Evolutionary conservation across 306 rosid genomes (phyloP).

Genomic region (Sphenostylis stenocarpa): DNA sequence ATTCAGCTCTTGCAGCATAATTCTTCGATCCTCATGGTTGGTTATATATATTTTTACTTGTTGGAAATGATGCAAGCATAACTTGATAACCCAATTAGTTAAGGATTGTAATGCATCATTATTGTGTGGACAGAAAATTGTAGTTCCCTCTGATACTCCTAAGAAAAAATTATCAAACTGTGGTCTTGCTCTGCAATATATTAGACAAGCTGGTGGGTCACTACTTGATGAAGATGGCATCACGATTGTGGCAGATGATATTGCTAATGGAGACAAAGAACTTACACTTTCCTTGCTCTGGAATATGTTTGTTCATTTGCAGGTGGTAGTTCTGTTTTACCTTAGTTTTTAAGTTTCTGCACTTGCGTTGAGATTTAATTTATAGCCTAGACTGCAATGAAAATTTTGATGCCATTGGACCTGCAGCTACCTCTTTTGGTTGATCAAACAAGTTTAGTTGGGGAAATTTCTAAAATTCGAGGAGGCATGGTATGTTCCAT

Average conservation of each 20-base stretch:
- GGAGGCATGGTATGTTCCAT: conserved; percentile 55
- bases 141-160: conserved; percentile 71
- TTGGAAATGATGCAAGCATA: conserved; percentile 16
- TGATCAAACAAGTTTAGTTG: conserved; percentile 63
- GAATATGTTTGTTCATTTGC: conserved; percentile 84
- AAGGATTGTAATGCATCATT: conserved; percentile 37
- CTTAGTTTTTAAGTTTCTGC: background rate
- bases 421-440: conserved; percentile 88
- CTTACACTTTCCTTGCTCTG: conserved; percentile 81
- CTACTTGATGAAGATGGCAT: conserved; percentile 73
- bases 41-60: background rate
- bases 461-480: conserved; percentile 73
- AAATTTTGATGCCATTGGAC: conserved; percentile 28
- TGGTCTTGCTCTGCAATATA: conserved; percentile 66
- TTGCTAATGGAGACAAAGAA: conserved; percentile 80
- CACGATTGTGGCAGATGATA: conserved; percentile 65
- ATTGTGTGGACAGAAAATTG: conserved; percentile 68
- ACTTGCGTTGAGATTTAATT: conserved; percentile 18
- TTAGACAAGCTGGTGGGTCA: conserved; percentile 75
- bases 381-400: conserved; percentile 4
- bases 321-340: conserved; percentile 48
- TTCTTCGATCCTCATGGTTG: conserved; percentile 75
- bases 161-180: conserved; percentile 82
- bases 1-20: conserved; percentile 79
- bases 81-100: conserved; percentile 20